These are phyloP conservation scores for Cyamopsis tetragonoloba DNA, from an alignment of 306 rosid species.

Conservation along the genomic window DNA sequence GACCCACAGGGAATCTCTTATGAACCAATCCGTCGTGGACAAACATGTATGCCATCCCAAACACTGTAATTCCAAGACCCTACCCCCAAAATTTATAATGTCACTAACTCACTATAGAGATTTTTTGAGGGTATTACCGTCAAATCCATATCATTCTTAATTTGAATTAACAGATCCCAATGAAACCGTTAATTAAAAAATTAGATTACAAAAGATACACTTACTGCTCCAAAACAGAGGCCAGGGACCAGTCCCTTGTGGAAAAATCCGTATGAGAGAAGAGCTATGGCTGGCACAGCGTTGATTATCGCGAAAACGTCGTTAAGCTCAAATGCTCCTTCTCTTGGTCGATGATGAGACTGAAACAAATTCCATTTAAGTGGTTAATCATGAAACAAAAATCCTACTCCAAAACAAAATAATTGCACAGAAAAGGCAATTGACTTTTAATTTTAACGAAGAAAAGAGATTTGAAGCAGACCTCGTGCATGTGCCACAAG, in stretches of 20 bases:
- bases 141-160: neutral
- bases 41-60: constrained; percentile 97
- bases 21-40: constrained; percentile 98
- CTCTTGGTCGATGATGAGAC: constrained; percentile 98
- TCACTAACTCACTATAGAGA: neutral
- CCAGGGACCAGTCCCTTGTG: constrained; percentile 90
- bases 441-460: no score
- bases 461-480: neutral
- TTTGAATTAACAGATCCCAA: constrained; percentile 26
- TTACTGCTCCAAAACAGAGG: constrained; percentile 91
- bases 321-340: constrained; percentile 91
- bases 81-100: constrained; percentile 18
- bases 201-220: constrained; percentile 35
- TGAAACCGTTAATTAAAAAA: constrained; percentile 34
- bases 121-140: constrained; percentile 27
- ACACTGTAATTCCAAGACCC: constrained; percentile 97
- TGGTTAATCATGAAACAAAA: no score
- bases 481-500: constrained; percentile 45
- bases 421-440: no score
- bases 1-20: constrained; percentile 97
- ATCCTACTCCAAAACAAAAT: no score
- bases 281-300: constrained; percentile 89
- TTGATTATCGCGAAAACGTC: constrained; percentile 84
- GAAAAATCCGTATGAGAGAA: constrained; percentile 78
- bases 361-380: no score